Evolutionary conservation across 2,329 filamentous ascomycete genomes (phyloP), one percentile per base, ranked within the genome.

Genomic region (Cladosporium velox): DNA sequence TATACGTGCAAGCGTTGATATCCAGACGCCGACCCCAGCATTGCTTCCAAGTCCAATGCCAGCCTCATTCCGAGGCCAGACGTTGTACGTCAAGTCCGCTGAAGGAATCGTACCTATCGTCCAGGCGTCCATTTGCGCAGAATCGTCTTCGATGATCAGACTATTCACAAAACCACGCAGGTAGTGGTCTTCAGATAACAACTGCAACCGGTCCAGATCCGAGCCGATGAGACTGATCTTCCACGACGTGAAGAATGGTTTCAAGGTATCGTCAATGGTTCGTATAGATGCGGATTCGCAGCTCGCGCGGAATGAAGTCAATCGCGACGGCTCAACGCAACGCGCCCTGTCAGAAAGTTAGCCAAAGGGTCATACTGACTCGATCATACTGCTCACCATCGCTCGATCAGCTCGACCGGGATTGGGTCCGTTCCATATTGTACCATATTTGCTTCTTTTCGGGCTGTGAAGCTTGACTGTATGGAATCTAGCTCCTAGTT

Each of bases 91-190:
- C 10, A 14, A 51, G 41, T 61, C 6, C 18, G 24, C 28, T 10
- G 26, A 12, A 52, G 44, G 59, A 3, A 61, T 11, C 10, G 49
- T 15, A 14, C 18, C n/a, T 7, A 24, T 49, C 44, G 24, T 49
- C 10, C n/a, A 61, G 24, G 44, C n/a, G 21, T 61, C 44, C 44
- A 61, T 3, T 18, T 14, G 51, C 28, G n/a, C 44, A 34, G 26
- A 51, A 14, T 52, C 59, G 28, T 61, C 59, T 52, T 52, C 41
- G 44, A 61, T 52, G 59, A 61, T 11, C 18, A 52, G 18, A 5
- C 18, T 51, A 11, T 52, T n/a, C 24, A 52, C 59, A 8, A 61
- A n/a, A 52, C 28, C 8, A 11, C 59, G 28, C 14, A 61, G 59
- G 12, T 44, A 18, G 2, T 38, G n/a, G 32, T 61, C 59, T 15